Base-by-base conservation (phyloP, 2,329 filamentous ascomycete genomes). In the Pseudocercospora vitis region DNA sequence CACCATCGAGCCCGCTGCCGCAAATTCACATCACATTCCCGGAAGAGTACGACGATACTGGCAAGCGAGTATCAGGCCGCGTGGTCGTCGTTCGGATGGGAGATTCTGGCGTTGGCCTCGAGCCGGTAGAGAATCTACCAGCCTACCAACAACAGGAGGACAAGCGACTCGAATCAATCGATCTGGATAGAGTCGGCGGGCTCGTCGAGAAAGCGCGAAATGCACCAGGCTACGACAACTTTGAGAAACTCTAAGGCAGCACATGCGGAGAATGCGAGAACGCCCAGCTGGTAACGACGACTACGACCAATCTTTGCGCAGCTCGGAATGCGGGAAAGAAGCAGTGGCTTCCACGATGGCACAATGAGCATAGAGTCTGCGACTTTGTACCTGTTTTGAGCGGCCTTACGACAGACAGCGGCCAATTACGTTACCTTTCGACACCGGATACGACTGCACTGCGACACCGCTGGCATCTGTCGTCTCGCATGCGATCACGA, bases 21-120 rank as follows among this genome's bases (percentile, higher is more conserved):
- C 89, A 97, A 76, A 99, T 99, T 67, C 90, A 91, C 74, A 96
- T 99, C 73, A 97, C 94, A 29, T 97, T 99, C 78, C 94, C 94
- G 12, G 89, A 95, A 65, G 94, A 97, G 78, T 86, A 95, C 64
- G 91, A 96, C 68, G 88, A 90, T 46, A 68, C 76, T 50, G 92
- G 92, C 63, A 89, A 85, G 73, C 81, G 81, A 65, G 88, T 88
- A 76, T 90, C 87, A 62, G 92, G 92, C 28, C 85, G 91, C 26
- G 91, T 97, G 48, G 87, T 99, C 18, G 84, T 97, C 29, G 92
- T 99, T 52, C 84, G 89, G 48, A 89, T 97, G 48, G 91, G 91
- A 58, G 94, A 97, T 62, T 87, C 84, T 57, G 87, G 89, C 44
- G 85, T 97, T 60, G 94, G 92, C 46, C 81, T 97, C 59, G 92